phyloP scores from a whole-genome alignment of 75 land plant species.

The Pinus taeda region DNA sequence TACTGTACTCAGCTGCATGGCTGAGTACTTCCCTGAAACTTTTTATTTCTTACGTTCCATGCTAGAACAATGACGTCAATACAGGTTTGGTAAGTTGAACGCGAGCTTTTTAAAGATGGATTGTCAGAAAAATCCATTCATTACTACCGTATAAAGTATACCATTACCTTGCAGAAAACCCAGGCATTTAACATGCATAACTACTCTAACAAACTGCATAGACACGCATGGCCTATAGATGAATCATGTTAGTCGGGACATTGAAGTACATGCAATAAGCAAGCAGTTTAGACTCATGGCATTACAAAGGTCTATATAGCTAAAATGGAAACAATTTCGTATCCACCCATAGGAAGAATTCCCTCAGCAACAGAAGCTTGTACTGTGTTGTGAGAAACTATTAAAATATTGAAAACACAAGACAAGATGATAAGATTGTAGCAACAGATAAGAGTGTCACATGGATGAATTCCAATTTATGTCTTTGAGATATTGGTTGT shows the following conservation, averaged over 20 bases:
- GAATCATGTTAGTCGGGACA: not conserved
- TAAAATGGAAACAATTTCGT: not conserved
- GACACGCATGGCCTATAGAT: not conserved
- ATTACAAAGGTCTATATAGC: not conserved
- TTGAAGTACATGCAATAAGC: not conserved
- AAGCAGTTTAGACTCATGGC: not conserved
- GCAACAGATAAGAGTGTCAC: not conserved
- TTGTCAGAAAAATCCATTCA: not conserved
- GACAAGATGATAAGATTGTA: not conserved
- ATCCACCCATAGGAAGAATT: not conserved
- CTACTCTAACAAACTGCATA: not conserved
- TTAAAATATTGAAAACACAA: not conserved
- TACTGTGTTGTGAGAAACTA: not conserved
- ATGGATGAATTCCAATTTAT: not conserved
- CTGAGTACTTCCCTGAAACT: too few species aligned
- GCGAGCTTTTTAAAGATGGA: too few species aligned
- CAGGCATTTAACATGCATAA: not conserved
- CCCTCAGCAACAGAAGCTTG: not conserved
- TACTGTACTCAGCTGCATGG: too few species aligned
- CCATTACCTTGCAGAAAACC: not conserved
- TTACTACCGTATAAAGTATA: not conserved
- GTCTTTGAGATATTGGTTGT: not conserved
- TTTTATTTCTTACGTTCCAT: too few species aligned
- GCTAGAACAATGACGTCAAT: too few species aligned
- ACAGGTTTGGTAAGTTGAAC: too few species aligned